A percentile compares a stretch with the other conserved stretches of the same genome.
These are phyloP conservation scores for Thelonectria rubi DNA, from an alignment of 2,329 filamentous ascomycete genomes.

Conservation along the genomic window DNA sequence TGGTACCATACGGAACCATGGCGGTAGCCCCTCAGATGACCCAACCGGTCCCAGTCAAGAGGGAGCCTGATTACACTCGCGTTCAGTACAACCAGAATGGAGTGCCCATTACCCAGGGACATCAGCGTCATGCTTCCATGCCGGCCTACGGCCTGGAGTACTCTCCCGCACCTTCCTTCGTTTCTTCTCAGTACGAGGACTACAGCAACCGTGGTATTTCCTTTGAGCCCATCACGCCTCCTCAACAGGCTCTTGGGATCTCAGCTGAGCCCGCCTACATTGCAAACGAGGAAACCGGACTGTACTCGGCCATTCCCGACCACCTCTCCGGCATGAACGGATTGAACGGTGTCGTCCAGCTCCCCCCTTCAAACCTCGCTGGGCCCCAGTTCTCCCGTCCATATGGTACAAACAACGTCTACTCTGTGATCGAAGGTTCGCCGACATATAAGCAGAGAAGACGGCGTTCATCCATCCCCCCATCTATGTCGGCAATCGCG, in stretches of 20 bases:
- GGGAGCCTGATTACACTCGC: conserved; percentile 84
- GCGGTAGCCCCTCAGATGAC: conserved; percentile 74
- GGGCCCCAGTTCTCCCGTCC: conserved; percentile 81
- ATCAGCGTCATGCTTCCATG: conserved; percentile 98
- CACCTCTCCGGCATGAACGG: conserved; percentile 76
- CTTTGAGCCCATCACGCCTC: conserved; percentile 95
- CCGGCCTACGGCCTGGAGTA: conserved; percentile 94
- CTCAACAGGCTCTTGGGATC: conserved; percentile 85
- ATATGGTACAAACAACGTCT: conserved; percentile 80
- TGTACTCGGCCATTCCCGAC: conserved; percentile 95
- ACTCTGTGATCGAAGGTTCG: conserved; percentile 96
- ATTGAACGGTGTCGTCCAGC: conserved; percentile 89
- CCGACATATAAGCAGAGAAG: conserved; percentile 98
- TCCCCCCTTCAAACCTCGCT: conserved; percentile 85
- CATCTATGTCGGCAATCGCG: conserved; percentile 74
- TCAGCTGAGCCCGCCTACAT: conserved; percentile 94
- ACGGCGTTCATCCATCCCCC: conserved; percentile 90
- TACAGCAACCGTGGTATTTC: conserved; percentile 97
- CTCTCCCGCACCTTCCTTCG: conserved; percentile 95
- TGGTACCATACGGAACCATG: conserved; percentile 75
- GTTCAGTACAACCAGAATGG: conserved; percentile 93
- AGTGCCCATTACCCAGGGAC: conserved; percentile 81
- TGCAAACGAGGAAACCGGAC: conserved; percentile 94
- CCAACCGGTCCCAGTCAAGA: conserved; percentile 78
- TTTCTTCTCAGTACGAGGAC: conserved; percentile 98